phyloP scores from a whole-genome alignment of 2,329 filamentous ascomycete species.

The Phaeosphaeria sp. region DNA sequence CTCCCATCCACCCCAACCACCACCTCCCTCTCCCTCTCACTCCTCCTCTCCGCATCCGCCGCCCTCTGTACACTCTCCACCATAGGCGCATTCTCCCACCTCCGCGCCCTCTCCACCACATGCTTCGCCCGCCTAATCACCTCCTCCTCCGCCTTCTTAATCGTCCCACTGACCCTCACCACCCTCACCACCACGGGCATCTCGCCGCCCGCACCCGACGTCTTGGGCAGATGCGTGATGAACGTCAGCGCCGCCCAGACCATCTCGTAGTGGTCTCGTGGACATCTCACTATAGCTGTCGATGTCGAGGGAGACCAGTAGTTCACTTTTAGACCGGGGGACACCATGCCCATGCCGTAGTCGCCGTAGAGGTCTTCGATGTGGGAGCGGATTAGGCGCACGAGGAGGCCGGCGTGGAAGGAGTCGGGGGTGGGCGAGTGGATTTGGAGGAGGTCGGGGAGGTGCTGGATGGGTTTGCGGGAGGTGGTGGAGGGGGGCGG shows the following conservation, averaged over 20 bases:
- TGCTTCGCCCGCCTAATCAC: constrained; percentile 78
- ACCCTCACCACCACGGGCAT: constrained; percentile 81
- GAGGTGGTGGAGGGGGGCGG: constrained; percentile 62
- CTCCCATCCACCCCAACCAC: constrained; percentile 20
- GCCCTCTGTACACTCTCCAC: constrained; percentile 31
- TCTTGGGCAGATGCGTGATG: constrained; percentile 72
- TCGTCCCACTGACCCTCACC: constrained; percentile 88
- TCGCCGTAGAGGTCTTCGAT: constrained; percentile 67
- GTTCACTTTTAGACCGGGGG: constrained; percentile 81
- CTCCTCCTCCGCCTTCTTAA: constrained; percentile 89
- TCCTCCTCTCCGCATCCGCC: constrained; percentile 27
- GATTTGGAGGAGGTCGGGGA: constrained; percentile 71
- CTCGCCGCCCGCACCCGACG: constrained; percentile 44
- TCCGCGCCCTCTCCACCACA: constrained; percentile 72
- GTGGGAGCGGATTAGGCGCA: constrained; percentile 65
- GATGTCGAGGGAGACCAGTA: constrained; percentile 93
- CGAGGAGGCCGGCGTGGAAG: constrained; percentile 70
- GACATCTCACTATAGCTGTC: constrained; percentile 87
- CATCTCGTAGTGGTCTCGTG: constrained; percentile 81
- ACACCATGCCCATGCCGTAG: constrained; percentile 79
- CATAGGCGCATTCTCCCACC: constrained; percentile 38
- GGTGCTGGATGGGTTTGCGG: constrained; percentile 45
- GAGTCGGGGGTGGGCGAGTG: constrained; percentile 79
- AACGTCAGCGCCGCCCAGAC: constrained; percentile 90
- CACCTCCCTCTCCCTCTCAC: constrained; percentile 22